These are phyloP conservation scores for Calocybe indica DNA, from an alignment of 768 basidiomycete species.

Conservation along the genomic window DNA sequence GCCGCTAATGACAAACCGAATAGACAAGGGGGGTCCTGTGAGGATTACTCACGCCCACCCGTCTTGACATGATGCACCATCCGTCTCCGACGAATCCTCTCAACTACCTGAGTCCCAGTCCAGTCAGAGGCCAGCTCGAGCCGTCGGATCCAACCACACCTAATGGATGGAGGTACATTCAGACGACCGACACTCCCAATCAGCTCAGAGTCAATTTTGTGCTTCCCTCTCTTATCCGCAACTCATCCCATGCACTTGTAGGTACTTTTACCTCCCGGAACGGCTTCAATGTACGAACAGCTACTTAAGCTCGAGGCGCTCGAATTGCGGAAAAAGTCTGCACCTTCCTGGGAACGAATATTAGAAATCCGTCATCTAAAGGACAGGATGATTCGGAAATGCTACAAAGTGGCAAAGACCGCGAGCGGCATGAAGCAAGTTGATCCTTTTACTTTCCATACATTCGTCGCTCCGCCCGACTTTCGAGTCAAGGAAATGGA, in stretches of 20 bases:
- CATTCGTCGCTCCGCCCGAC: constrained; percentile 62
- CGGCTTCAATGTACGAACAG: constrained; percentile 59
- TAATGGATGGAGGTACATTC: constrained; percentile 65
- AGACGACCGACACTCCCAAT: constrained; percentile 71
- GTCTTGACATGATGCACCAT: constrained; percentile 9
- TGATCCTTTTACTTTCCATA: constrained; percentile 48
- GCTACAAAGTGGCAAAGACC: constrained; percentile 54
- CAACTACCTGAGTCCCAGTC: constrained; percentile 56
- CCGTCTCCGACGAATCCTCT: constrained; percentile 9
- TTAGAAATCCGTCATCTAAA: constrained; percentile 73
- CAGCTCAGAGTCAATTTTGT: constrained; percentile 54
- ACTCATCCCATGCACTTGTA: constrained; percentile 14
- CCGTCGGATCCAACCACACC: constrained; percentile 50
- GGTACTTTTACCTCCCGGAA: constrained; percentile 66
- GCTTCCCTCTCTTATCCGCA: neutral
- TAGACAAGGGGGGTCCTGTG: too few species aligned
- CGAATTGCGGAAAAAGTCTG: constrained; percentile 53
- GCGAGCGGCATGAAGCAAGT: constrained; percentile 28
- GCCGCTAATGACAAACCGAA: too few species aligned
- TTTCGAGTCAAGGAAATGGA: constrained; percentile 78
- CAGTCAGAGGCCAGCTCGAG: constrained; percentile 72
- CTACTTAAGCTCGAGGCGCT: constrained; percentile 55
- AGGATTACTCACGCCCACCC: neutral
- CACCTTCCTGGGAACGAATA: constrained; percentile 62
- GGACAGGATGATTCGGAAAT: constrained; percentile 80